Evolutionary conservation across 2,329 filamentous ascomycete species (phyloP).

Genomic region (Fusarium fujikuroi): DNA sequence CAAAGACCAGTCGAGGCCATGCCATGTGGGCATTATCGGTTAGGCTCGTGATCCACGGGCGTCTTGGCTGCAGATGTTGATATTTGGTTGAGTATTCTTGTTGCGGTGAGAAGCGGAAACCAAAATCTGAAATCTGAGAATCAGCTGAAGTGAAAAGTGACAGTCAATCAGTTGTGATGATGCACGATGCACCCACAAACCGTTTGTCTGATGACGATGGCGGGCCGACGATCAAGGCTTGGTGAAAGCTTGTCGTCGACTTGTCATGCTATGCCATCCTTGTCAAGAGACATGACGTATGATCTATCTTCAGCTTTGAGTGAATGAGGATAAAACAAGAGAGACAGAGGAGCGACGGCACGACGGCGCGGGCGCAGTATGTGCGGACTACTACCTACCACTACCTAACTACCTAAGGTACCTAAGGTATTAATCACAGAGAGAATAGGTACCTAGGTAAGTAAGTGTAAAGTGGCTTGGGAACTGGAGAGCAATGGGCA

Average conservation of each 20-base stretch:
- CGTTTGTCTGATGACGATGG: not conserved
- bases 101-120: constrained; percentile 30
- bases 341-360: constrained; percentile 22
- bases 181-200: not conserved
- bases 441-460: not conserved
- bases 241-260: constrained; percentile 24
- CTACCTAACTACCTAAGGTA: not conserved
- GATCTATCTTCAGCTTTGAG: not conserved
- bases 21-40: constrained; percentile 17
- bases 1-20: constrained; percentile 16
- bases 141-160: not conserved
- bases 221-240: constrained; percentile 24
- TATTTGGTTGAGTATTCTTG: not conserved
- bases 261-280: not conserved
- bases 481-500: not conserved
- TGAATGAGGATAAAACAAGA: constrained; percentile 3
- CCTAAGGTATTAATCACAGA: not conserved
- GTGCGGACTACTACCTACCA: not conserved
- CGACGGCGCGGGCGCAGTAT: constrained; percentile 12
- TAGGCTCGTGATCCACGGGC: constrained; percentile 19
- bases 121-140: not conserved
- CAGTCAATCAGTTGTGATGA: not conserved
- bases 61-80: constrained; percentile 25
- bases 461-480: constrained; percentile 8
- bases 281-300: constrained; percentile 32